A percentile compares a stretch with the other conserved stretches of the same genome.
These are phyloP conservation scores for Aspergillus calidoustus DNA, from an alignment of 2,329 filamentous ascomycete species.

Conservation along the genomic window DNA sequence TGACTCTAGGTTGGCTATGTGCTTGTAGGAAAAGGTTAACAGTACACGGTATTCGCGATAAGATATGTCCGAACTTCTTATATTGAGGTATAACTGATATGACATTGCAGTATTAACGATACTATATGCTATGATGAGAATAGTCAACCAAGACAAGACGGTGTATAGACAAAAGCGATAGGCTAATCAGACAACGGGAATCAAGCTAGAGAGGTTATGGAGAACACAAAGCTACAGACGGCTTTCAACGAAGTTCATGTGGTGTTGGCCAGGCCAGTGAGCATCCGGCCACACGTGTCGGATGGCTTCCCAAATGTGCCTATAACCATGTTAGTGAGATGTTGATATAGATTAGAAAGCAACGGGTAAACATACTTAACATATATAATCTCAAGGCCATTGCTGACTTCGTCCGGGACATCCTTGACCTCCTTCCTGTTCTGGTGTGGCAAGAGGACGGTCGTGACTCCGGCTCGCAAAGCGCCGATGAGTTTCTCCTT, in stretches of 20 bases:
- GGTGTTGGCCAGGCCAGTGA: slow-evolving; percentile 77
- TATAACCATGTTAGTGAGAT: slow-evolving; percentile 41
- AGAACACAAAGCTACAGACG: slow-evolving; percentile 61
- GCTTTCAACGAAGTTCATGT: slow-evolving; percentile 74
- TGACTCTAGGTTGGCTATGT: not conserved
- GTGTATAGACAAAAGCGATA: not conserved
- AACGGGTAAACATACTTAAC: slow-evolving; percentile 69
- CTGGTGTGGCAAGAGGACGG: slow-evolving; percentile 81
- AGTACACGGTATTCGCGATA: not conserved
- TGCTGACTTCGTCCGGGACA: slow-evolving; percentile 84
- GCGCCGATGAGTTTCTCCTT: slow-evolving; percentile 99
- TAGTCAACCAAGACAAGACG: not conserved
- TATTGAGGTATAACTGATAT: not conserved
- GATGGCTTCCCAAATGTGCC: slow-evolving; percentile 94
- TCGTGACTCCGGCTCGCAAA: slow-evolving; percentile 89
- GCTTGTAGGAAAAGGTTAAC: not conserved
- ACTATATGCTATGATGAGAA: not conserved
- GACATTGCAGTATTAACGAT: not conserved
- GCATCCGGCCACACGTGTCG: slow-evolving; percentile 88
- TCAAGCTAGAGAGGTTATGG: not conserved
- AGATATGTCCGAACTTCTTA: not conserved
- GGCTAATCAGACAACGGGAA: not conserved
- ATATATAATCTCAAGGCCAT: slow-evolving; percentile 84
- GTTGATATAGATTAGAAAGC: not conserved
- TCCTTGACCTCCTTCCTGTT: slow-evolving; percentile 94